These are phyloP conservation scores for Sugiyamaella marilandica DNA, from an alignment of 805 yeast species.

Conservation along the genomic window DNA sequence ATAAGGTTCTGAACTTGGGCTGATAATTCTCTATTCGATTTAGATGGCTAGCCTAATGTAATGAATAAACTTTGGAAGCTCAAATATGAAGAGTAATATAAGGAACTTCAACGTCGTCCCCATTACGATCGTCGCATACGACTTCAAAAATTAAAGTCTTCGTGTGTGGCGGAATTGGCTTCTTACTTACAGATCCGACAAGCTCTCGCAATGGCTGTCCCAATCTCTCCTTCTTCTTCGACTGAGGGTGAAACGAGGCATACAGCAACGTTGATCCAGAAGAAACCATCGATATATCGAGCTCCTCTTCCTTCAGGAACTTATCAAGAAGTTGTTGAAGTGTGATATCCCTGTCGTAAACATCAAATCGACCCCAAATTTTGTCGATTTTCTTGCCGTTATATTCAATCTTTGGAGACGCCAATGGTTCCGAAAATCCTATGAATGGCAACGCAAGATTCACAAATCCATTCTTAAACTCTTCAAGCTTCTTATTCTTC, in stretches of 20 bases:
- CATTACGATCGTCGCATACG: slow-evolving; percentile 86
- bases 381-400: slow-evolving; percentile 74
- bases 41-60: background rate
- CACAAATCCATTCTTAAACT: slow-evolving; percentile 87
- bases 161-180: slow-evolving; percentile 67
- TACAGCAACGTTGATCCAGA: slow-evolving; percentile 84
- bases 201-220: slow-evolving; percentile 63
- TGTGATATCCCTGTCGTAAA: slow-evolving; percentile 53
- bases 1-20: slow-evolving; percentile 37
- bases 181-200: slow-evolving; percentile 80
- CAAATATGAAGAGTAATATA: slow-evolving; percentile 61
- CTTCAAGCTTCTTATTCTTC: slow-evolving; percentile 63
- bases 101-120: slow-evolving; percentile 95
- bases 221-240: slow-evolving; percentile 77
- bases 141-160: slow-evolving; percentile 81
- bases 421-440: slow-evolving; percentile 94
- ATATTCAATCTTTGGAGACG: slow-evolving; percentile 76
- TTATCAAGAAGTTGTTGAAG: slow-evolving; percentile 66
- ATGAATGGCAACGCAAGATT: slow-evolving; percentile 92
- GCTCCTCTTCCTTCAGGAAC: slow-evolving; percentile 77
- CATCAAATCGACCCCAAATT: slow-evolving; percentile 93
- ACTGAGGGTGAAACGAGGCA: slow-evolving; percentile 91
- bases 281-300: slow-evolving; percentile 86
- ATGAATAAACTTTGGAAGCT: background rate
- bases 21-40: background rate